Evolutionary conservation across 768 basidiomycete genomes (phyloP), one percentile per base, ranked within the genome.

Genomic region (Psilocybe sp.): DNA sequence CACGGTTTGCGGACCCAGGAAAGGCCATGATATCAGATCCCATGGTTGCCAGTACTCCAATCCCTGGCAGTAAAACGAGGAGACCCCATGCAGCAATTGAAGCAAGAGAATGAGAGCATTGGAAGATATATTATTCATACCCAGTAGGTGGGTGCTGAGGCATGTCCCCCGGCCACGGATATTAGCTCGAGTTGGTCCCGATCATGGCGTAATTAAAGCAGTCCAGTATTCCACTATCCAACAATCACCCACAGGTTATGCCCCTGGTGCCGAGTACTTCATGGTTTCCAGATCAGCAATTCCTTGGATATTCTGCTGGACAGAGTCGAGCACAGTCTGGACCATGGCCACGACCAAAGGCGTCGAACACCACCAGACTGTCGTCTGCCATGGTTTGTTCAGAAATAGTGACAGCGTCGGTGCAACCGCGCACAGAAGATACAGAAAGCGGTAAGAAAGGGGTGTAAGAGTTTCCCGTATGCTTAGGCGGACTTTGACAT

Each of bases 251-350:
- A 28, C 23, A 33, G 18, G 12, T 71, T 60, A 82, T 45, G 82
- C 81, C 5, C 84, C 80, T 19, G 73, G 77, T 9, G 82, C 76
- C 7, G 58, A 56, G 53, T 87, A 87, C 58, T 70, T 77, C 64
- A 85, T 64, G 12, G 62, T 65, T 60, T 85, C 79, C 23, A 87
- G 64, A 37, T 74, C 69, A 1, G 69, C 66, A 15, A 87, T 71
- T 31, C 71, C 73, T 53, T 75, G 65, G 56, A 76, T 71, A 10
- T 75, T 76, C 40, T 67, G 65, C 40, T 65, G 61, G 37, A 81
- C 73, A 43, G 77, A 71, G 37, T 68, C 68, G 49, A 75, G 69
- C 23, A 76, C 72, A 1, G 67, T 71, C 44, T 81, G 76, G 1
- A 74, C 70, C 33, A 78, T 60, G 37, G 66, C 76, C 1, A 80